These are phyloP conservation scores for Musa schizocarpa DNA, from an alignment of 176 grass and related monocot genomes.

Conservation along the genomic window DNA sequence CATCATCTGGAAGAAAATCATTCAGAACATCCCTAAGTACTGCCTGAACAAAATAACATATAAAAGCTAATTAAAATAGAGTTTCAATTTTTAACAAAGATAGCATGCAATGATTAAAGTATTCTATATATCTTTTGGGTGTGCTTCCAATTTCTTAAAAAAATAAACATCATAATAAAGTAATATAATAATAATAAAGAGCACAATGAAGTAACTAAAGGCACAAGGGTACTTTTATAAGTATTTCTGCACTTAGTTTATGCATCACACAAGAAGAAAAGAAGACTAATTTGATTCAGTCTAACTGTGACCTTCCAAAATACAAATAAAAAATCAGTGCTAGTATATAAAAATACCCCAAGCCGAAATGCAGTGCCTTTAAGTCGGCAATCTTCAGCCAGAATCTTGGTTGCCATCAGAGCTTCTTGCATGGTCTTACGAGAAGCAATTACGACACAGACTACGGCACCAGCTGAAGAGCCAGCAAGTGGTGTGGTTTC, in stretches of 20 bases:
- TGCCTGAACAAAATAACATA: slow-evolving; percentile 37
- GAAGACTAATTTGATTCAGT: neutral
- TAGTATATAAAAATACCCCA: slow-evolving; percentile 32
- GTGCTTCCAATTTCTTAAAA: neutral
- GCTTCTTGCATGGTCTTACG: slow-evolving; percentile 84
- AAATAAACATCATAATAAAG: neutral
- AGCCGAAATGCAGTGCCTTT: slow-evolving; percentile 92
- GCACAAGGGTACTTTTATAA: neutral
- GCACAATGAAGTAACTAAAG: neutral
- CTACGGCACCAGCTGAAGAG: slow-evolving; percentile 94
- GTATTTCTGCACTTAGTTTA: neutral
- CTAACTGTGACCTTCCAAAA: neutral
- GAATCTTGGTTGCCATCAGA: slow-evolving; percentile 57
- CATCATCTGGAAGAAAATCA: slow-evolving; percentile 82
- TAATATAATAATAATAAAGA: neutral
- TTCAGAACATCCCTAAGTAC: slow-evolving; percentile 72
- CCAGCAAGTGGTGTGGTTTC: slow-evolving; percentile 90
- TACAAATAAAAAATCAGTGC: neutral
- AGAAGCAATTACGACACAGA: slow-evolving; percentile 93
- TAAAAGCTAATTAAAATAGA: neutral
- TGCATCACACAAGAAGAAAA: neutral
- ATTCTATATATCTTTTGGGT: neutral
- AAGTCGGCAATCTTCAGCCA: slow-evolving; percentile 72
- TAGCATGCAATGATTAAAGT: neutral
- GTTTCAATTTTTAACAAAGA: neutral